Base-by-base conservation (phyloP, 2,329 filamentous ascomycete species). In the Metarhizium album region DNA sequence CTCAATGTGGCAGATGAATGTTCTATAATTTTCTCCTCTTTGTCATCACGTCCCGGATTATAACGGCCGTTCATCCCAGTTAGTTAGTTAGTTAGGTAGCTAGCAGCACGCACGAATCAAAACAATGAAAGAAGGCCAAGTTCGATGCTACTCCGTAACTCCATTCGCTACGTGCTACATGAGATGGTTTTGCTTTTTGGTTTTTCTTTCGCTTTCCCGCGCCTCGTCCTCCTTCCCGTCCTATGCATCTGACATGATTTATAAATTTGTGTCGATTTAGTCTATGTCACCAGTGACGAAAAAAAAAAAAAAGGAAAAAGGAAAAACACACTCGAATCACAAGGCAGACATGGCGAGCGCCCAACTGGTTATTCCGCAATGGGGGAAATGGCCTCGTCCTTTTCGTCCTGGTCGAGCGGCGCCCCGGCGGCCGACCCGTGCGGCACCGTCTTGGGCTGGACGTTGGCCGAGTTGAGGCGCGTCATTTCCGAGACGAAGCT, bases 401-500 rank as follows among this genome's bases (percentile, higher is more conserved):
- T n/a, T 3, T 52, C 50, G 31, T 53, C 50, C 24, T 40, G 23
- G 16, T 45, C 48, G 53, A 22, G 48, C 9, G 59, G 62, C 5
- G 68, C 63, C 18, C 71, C 67, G 5, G 66, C 67, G 11, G 68
- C 70, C 3, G 66, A 68, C 7, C 72, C 60, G 47, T 72, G 72
- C 46, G 67, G 63, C 23, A 72, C 48, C 3, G 68, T 71, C 63
- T 71, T 72, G 50, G 66, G 58, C 51, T 67, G 65, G 24, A 56
- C 58, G 43, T 64, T 65, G 43, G 69, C 68, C 14, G 67, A 58
- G 46, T 65, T 71, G 37, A 80, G 70, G 40, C 75, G 72, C n/a
- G 70, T 76, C 67, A 97, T 77, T 68, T 96, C 91, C 13, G 80
- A 80, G 47, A 96, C 90, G 64, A 97, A 97, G 57, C 86, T 90